Evolutionary conservation across 1,284 basidiomycete genomes (phyloP).

Genomic region (Malassezia dermatis): DNA sequence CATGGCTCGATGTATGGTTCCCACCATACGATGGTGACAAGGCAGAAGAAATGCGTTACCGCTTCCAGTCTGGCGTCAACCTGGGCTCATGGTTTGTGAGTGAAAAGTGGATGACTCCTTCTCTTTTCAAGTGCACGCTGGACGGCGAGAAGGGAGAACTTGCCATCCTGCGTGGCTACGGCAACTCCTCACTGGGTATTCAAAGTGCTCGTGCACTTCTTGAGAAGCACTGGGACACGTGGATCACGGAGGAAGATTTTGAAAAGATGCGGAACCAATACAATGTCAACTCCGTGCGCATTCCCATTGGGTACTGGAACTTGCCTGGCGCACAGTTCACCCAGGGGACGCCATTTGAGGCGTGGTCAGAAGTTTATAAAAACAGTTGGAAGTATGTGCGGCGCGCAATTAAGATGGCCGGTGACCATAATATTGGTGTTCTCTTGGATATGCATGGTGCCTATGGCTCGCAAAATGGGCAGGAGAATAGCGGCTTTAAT

Average conservation of each 20-base stretch:
- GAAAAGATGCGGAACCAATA: slow-evolving; percentile 34
- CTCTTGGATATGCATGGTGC: slow-evolving; percentile 65
- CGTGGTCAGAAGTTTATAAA: slow-evolving; percentile 57
- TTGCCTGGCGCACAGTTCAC: slow-evolving; percentile 48
- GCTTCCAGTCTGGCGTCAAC: slow-evolving; percentile 36
- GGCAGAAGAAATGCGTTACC: slow-evolving; percentile 36
- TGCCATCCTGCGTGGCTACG: slow-evolving; percentile 50
- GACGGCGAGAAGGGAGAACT: slow-evolving; percentile 54
- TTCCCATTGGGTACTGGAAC: slow-evolving; percentile 47
- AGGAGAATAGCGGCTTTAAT: slow-evolving; percentile 63
- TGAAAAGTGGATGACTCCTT: slow-evolving; percentile 67
- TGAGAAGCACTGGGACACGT: slow-evolving; percentile 69
- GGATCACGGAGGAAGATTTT: slow-evolving; percentile 55
- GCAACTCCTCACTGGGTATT: slow-evolving; percentile 53
- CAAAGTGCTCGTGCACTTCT: slow-evolving; percentile 51
- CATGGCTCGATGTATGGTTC: slow-evolving; percentile 25
- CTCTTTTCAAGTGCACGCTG: slow-evolving; percentile 58
- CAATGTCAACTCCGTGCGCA: slow-evolving; percentile 48
- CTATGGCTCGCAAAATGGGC: slow-evolving; percentile 57
- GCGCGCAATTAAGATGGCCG: slow-evolving; percentile 62
- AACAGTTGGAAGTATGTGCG: slow-evolving; percentile 57
- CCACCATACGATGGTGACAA: slow-evolving; percentile 32
- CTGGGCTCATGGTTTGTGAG: slow-evolving; percentile 55
- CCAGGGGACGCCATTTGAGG: slow-evolving; percentile 55
- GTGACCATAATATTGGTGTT: slow-evolving; percentile 58